phyloP scores from a whole-genome alignment of 148 eudicot species.

The Limonium bicolor region DNA sequence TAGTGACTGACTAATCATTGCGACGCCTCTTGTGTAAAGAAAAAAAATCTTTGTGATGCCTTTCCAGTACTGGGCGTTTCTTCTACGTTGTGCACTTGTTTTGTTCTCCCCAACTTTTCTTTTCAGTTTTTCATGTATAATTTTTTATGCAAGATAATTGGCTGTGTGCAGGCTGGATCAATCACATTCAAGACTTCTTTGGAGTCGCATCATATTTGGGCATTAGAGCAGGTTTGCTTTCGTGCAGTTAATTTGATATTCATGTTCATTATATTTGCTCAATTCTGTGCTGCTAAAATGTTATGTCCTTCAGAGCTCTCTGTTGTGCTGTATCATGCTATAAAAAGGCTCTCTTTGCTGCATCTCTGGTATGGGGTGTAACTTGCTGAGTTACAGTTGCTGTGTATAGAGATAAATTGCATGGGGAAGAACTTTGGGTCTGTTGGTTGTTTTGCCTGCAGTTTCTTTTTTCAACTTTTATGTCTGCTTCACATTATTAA shows the following conservation, averaged over 20 bases:
- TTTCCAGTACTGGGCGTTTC: not conserved
- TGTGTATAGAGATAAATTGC: not conserved
- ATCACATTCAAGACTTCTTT: conserved; percentile 58
- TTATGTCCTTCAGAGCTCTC: not conserved
- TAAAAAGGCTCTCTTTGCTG: not conserved
- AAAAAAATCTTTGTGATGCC: not conserved
- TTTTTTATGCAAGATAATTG: conserved; percentile 1
- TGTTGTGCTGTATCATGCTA: no score
- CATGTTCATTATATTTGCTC: not conserved
- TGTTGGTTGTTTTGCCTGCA: no score
- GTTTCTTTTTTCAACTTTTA: no score
- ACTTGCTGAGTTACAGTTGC: not conserved
- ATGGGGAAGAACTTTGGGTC: no score
- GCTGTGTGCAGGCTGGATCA: conserved; percentile 56
- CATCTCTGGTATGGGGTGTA: not conserved
- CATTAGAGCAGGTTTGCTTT: conserved; percentile 63
- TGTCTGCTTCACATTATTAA: no score
- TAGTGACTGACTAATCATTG: not conserved
- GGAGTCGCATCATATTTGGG: conserved; percentile 85
- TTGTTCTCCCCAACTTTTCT: not conserved
- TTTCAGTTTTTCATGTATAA: not conserved
- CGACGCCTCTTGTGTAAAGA: not conserved
- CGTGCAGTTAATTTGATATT: not conserved
- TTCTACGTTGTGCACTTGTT: not conserved
- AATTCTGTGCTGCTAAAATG: not conserved